Conservation (phyloP, 768 basidiomycete species). For the Melanogaster broomeanus region DNA sequence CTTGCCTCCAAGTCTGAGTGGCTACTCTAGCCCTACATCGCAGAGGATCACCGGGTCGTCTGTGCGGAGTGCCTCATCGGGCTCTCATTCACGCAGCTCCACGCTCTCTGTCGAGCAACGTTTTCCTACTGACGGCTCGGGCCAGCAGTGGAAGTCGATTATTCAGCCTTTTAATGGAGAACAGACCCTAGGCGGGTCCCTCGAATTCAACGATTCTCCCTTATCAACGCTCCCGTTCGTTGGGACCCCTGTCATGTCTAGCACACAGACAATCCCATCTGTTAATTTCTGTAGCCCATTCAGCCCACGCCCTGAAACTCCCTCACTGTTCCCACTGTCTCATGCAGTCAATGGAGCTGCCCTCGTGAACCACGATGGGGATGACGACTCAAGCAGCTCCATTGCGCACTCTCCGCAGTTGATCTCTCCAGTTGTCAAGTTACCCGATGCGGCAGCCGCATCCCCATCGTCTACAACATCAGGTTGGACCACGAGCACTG, state of each 20-base stretch:
- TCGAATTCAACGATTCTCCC: slow-evolving; percentile 30
- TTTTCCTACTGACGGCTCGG: slow-evolving; percentile 23
- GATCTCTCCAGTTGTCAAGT: slow-evolving; percentile 28
- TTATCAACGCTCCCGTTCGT: slow-evolving; percentile 31
- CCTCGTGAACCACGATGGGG: slow-evolving; percentile 11
- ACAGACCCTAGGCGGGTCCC: slow-evolving; percentile 11
- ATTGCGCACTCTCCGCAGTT: slow-evolving; percentile 29
- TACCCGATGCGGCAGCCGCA: slow-evolving; percentile 24
- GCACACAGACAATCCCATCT: slow-evolving; percentile 10
- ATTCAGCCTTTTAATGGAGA: slow-evolving; percentile 8
- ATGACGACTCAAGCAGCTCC: slow-evolving; percentile 23
- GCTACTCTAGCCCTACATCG: slow-evolving; percentile 32
- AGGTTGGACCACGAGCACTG: slow-evolving; percentile 30
- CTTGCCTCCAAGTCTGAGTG: slow-evolving; percentile 31
- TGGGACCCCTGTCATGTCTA: slow-evolving; percentile 28
- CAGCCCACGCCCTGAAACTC: slow-evolving; percentile 29
- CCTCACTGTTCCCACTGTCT: slow-evolving; percentile 19
- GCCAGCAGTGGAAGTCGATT: slow-evolving; percentile 10
- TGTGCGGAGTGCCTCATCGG: slow-evolving; percentile 8
- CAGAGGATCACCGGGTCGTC: slow-evolving; percentile 20
- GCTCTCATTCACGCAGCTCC: slow-evolving; percentile 30
- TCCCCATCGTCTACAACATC: slow-evolving; percentile 26
- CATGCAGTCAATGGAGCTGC: slow-evolving; percentile 11
- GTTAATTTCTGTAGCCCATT: slow-evolving; percentile 24
- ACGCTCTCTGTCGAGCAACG: slow-evolving; percentile 31